Evolutionary conservation across 768 basidiomycete species (phyloP).

Genomic region (Trametes cinnabarina): DNA sequence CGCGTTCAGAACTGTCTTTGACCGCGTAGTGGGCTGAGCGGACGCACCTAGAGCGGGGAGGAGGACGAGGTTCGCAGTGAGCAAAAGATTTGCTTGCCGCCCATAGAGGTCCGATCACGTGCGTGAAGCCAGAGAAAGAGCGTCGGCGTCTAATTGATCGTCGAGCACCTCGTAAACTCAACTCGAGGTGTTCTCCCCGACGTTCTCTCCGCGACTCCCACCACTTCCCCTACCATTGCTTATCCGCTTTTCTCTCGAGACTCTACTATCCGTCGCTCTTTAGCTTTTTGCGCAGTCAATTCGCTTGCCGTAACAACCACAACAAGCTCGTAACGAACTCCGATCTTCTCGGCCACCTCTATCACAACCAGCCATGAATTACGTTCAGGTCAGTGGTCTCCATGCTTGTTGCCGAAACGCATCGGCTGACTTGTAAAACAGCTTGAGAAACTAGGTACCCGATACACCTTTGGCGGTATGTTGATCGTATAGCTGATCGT

Average conservation of each 20-base stretch:
- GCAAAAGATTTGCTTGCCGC: conserved; percentile 20
- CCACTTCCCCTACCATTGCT: not conserved
- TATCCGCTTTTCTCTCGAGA: not conserved
- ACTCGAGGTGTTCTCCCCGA: conserved; percentile 6
- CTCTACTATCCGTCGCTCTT: not conserved
- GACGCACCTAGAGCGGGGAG: conserved; percentile 5
- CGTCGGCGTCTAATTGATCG: not conserved
- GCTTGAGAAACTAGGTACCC: conserved; percentile 80
- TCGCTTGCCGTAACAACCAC: not conserved
- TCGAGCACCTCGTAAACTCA: not conserved
- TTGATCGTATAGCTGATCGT: conserved; percentile 2
- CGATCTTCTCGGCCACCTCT: not conserved
- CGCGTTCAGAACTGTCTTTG: not conserved
- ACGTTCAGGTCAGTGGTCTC: conserved; percentile 48
- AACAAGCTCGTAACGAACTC: not conserved
- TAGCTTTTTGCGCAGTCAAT: not conserved
- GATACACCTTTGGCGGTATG: not conserved
- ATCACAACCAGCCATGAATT: conserved; percentile 43
- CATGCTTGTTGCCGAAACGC: not conserved
- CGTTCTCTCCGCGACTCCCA: not conserved
- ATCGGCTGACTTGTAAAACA: conserved; percentile 28
- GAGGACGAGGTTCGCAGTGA: conserved; percentile 9
- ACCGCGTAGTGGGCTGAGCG: not conserved
- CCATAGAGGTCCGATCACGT: conserved; percentile 5
- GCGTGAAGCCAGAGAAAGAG: not conserved